Evolutionary conservation across 1,139 yeast genomes (phyloP).

Genomic region (Meyerozyma guilliermondii): DNA sequence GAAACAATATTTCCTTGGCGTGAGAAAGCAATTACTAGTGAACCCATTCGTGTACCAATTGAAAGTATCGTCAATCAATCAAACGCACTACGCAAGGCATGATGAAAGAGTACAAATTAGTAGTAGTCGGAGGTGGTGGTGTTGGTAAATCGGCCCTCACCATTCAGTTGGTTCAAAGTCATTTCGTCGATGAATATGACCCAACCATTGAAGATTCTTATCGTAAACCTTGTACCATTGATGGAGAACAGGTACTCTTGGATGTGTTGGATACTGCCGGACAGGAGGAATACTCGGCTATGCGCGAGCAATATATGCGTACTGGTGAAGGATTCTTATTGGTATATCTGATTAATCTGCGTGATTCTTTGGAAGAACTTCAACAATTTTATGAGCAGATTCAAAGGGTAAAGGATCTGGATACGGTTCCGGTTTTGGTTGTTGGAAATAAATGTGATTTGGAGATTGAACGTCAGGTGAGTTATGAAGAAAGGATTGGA

Average conservation of each 20-base stretch:
- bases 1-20: not conserved
- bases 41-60: not conserved
- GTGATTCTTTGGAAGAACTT: conserved; percentile 75
- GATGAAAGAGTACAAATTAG: conserved; percentile 74
- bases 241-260: conserved; percentile 45
- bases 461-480: conserved; percentile 71
- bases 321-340: conserved; percentile 88
- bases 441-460: conserved; percentile 80
- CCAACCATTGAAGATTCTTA: conserved; percentile 91
- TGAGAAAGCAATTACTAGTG: not conserved
- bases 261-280: conserved; percentile 97
- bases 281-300: conserved; percentile 93
- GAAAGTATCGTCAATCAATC: not conserved
- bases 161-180: conserved; percentile 83
- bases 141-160: conserved; percentile 97
- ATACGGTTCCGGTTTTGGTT: conserved; percentile 65
- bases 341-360: conserved; percentile 79
- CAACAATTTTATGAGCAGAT: conserved; percentile 78
- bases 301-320: conserved; percentile 92
- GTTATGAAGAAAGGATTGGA: conserved; percentile 78
- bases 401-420: conserved; percentile 76
- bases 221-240: conserved; percentile 51
- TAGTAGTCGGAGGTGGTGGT: conserved; percentile 98
- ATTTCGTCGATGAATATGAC: conserved; percentile 93
- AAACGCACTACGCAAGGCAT: conserved; percentile 10